Evolutionary conservation across 805 yeast genomes (phyloP), one percentile per base, ranked within the genome.

Genomic region (Myxozyma nipponensis): DNA sequence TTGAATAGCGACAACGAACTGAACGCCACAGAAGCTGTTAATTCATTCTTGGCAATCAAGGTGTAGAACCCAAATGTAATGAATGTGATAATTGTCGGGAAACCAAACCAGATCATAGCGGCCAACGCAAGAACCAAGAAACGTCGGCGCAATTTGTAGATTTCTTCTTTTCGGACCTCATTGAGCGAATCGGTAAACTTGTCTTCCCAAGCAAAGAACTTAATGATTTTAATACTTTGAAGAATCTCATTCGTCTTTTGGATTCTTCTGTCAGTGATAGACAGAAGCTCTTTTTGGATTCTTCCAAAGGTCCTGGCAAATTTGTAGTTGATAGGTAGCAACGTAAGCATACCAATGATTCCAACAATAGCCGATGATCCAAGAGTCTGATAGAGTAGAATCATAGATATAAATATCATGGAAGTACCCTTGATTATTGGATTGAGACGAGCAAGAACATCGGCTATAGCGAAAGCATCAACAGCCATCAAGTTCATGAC

Each of bases 131-230:
- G 87, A 47, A 78, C 72, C 17, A 77, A 28, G 55, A 78, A 76
- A 67, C 96, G 77, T 56, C 70, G 64, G 49, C 76, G 73, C 66
- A 91, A 72, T 55, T 75, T 69, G n/a, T 59, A 54, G 53, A 93
- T 69, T 70, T 91, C 98, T 50, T 82, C 81, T 35, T 77, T 76
- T 73, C 98, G 81, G 49, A 88, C 75, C 19, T 77, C 73, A 67
- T 80, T 67, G 50, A 91, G 83, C 39, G 78, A 81, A 44, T 81
- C 79, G 57, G 79, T 81, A 65, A 93, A 91, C 61, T 83, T 82
- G 42, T 79, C 78, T 69, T 91, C 98, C 98, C 98, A 93, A 1
- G 96, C 96, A 67, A 93, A 90, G 65, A 86, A 90, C 69, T 93
- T 93, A 72, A 93, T 85, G 61, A 93, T 88, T 66, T 98, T 79